Conservation (phyloP, 2,329 filamentous ascomycete species). For the Penicillium sp. region DNA sequence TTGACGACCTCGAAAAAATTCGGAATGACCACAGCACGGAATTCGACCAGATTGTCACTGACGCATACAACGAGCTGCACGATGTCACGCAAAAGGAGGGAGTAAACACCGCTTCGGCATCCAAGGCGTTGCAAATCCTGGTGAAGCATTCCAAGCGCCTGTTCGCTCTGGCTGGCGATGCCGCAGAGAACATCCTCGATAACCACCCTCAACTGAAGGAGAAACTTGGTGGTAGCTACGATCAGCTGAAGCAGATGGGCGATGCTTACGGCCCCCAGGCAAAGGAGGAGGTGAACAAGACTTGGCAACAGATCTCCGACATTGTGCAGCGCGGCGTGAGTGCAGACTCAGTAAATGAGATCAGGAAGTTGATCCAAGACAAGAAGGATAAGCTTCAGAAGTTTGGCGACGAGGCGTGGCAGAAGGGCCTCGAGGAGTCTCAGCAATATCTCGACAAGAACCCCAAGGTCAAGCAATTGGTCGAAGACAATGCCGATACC, state of each 20-base stretch:
- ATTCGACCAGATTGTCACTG: slow-evolving; percentile 61
- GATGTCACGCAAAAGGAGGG: slow-evolving; percentile 55
- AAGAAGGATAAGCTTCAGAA: slow-evolving; percentile 63
- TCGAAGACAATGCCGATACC: slow-evolving; percentile 64
- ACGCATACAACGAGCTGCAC: slow-evolving; percentile 64
- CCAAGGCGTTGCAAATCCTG: slow-evolving; percentile 58
- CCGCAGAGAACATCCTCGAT: slow-evolving; percentile 60
- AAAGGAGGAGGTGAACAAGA: slow-evolving; percentile 69
- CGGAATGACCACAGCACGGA: slow-evolving; percentile 63
- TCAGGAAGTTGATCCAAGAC: slow-evolving; percentile 61
- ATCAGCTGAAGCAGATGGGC: slow-evolving; percentile 64
- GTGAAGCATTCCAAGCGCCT: slow-evolving; percentile 58
- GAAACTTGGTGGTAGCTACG: slow-evolving; percentile 62
- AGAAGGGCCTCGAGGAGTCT: slow-evolving; percentile 64
- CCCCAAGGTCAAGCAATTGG: slow-evolving; percentile 65
- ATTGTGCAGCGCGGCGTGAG: slow-evolving; percentile 59
- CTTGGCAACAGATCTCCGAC: slow-evolving; percentile 62
- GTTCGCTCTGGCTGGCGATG: slow-evolving; percentile 58
- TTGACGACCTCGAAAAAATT: slow-evolving; percentile 65
- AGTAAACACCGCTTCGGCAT: slow-evolving; percentile 58
- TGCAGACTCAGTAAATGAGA: slow-evolving; percentile 47
- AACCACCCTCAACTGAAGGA: slow-evolving; percentile 70
- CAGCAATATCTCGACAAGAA: slow-evolving; percentile 71
- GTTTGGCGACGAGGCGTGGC: slow-evolving; percentile 66
- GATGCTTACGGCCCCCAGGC: slow-evolving; percentile 68